Evolutionary conservation across 2,329 filamentous ascomycete genomes (phyloP).

Genomic region (Berkeleyomyces basicola): DNA sequence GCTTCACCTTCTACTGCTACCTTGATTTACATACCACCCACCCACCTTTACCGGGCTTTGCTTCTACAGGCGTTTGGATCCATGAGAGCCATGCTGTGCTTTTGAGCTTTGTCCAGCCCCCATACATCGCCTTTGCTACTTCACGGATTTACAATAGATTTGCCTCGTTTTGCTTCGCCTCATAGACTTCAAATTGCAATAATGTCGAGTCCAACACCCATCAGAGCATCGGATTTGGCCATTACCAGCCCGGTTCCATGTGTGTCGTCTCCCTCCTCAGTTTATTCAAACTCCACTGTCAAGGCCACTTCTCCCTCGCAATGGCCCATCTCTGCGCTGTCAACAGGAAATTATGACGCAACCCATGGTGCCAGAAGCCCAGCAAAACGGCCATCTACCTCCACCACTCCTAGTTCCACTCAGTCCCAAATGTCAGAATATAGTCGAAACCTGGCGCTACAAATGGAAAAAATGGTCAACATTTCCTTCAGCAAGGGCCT

Average conservation of each 20-base stretch:
- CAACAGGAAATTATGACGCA: not conserved
- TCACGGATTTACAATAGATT: not conserved
- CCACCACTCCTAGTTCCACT: not conserved
- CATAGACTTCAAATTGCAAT: not conserved
- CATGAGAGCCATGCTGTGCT: not conserved
- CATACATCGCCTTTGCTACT: not conserved
- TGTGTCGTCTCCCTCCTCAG: conserved; percentile 10
- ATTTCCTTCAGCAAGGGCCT: not conserved
- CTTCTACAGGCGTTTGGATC: too few relatives aligned
- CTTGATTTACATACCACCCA: too few relatives aligned
- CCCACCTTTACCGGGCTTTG: too few relatives aligned
- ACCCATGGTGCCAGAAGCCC: not conserved
- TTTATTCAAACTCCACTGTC: conserved; percentile 11
- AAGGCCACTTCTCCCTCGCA: conserved; percentile 7
- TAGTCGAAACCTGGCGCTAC: conserved; percentile 10
- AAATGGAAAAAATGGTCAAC: conserved; percentile 8
- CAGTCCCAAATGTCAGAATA: conserved; percentile 11
- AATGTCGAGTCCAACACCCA: conserved; percentile 7
- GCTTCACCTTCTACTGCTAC: too few relatives aligned
- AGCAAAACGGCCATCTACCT: not conserved
- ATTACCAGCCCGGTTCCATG: conserved; percentile 3
- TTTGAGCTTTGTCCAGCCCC: not conserved
- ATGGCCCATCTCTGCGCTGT: not conserved
- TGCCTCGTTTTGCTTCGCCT: not conserved
- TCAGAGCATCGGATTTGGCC: not conserved